phyloP scores from a whole-genome alignment of 1,284 basidiomycete species.

The Taiwanofungus camphoratus region DNA sequence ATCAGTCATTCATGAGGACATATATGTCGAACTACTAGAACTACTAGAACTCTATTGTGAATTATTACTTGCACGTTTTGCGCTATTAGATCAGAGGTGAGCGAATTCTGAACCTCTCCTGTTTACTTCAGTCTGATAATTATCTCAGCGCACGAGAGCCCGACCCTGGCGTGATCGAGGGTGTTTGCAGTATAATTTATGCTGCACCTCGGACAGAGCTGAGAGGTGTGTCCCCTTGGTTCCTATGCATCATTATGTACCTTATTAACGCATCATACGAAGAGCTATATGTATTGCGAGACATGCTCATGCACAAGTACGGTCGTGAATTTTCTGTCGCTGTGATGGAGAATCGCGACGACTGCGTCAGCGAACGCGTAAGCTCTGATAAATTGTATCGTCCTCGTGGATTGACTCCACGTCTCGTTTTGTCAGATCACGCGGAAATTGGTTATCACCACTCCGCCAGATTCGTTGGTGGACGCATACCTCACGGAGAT shows the following conservation, averaged over 20 bases:
- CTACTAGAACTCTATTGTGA: constrained; percentile 93
- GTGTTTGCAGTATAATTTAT: constrained; percentile 76
- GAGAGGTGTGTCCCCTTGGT: constrained; percentile 51
- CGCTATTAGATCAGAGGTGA: constrained; percentile 81
- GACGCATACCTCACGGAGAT: constrained; percentile 88
- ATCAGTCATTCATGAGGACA: constrained; percentile 80
- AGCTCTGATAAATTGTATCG: constrained; percentile 24
- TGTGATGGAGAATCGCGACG: constrained; percentile 78
- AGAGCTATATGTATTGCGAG: constrained; percentile 89
- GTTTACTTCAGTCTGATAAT: constrained; percentile 7
- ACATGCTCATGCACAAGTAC: constrained; percentile 92
- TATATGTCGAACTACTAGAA: constrained; percentile 83
- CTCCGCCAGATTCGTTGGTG: constrained; percentile 72
- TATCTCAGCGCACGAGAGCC: constrained; percentile 68
- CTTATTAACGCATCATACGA: constrained; percentile 5
- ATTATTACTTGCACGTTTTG: constrained; percentile 88
- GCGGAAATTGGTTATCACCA: constrained; percentile 64
- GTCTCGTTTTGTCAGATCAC: constrained; percentile 46
- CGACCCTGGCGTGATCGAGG: constrained; percentile 77
- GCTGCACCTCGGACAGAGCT: constrained; percentile 89
- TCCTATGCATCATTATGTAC: background rate
- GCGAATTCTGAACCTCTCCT: constrained; percentile 21
- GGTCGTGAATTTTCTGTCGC: constrained; percentile 78
- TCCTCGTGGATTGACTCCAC: background rate
- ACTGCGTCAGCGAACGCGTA: constrained; percentile 77